Evolutionary conservation across 768 basidiomycete genomes (phyloP).

Genomic region (Tricholoma terreum): DNA sequence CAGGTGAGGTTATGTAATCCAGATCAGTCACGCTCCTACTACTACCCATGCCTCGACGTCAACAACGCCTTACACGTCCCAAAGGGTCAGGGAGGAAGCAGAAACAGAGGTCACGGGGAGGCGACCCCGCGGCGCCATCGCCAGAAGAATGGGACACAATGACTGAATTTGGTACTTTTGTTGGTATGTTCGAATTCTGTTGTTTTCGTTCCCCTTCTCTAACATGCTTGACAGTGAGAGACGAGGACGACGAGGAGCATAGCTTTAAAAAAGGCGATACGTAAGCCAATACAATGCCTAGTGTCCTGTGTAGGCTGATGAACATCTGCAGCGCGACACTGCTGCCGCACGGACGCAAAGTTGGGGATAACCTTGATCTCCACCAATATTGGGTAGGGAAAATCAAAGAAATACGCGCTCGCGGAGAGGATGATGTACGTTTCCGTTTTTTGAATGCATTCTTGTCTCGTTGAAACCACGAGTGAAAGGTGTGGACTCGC

Average conservation of each 20-base stretch:
- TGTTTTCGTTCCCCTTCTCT: background rate
- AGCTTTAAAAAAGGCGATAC: slow-evolving; percentile 29
- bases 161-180: slow-evolving; percentile 19
- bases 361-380: slow-evolving; percentile 23
- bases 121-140: slow-evolving; percentile 14
- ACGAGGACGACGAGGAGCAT: slow-evolving; percentile 30
- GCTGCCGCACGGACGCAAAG: slow-evolving; percentile 31
- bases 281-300: slow-evolving; percentile 25
- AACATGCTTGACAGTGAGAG: slow-evolving; percentile 17
- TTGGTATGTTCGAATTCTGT: slow-evolving; percentile 18
- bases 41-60: slow-evolving; percentile 13
- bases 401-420: slow-evolving; percentile 44
- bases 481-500: slow-evolving; percentile 45
- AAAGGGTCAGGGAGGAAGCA: slow-evolving; percentile 14
- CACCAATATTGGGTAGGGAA: slow-evolving; percentile 51
- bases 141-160: slow-evolving; percentile 14
- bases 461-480: background rate
- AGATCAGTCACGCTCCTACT: background rate
- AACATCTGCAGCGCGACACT: slow-evolving; percentile 36
- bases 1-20: slow-evolving; percentile 6
- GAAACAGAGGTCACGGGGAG: slow-evolving; percentile 3
- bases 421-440: slow-evolving; percentile 26
- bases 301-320: background rate
- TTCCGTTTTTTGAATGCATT: background rate
- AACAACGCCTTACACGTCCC: slow-evolving; percentile 8